Base-by-base conservation (phyloP, 2,329 filamentous ascomycete genomes). In the Raffaelea ambrosiae region DNA sequence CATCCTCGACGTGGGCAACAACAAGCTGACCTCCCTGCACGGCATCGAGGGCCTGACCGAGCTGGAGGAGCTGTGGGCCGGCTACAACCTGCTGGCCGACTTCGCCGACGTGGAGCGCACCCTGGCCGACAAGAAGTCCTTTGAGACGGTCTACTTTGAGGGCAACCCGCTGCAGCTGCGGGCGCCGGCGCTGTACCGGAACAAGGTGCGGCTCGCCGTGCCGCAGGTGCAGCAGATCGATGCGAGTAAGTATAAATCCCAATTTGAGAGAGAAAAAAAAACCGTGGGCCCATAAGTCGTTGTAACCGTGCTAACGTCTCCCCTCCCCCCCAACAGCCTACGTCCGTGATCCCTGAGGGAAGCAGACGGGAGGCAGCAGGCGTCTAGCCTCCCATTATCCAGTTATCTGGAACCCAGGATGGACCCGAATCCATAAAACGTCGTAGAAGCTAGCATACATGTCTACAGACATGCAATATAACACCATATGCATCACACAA, bases 141-240 rank as follows among this genome's bases (percentile, higher is more conserved):
- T 97, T 56, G 81, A 83, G 51, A 96, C 93, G 1, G 91, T 98
- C 11, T 98, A 98, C 63, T 94, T 98, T 55, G 93, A 98, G 63
- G 90, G 89, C 1, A 96, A 95, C 59, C 91, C 90, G 22, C 65
- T 98, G 57, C 93, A 98, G 68, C 73, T 81, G 51, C 77, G 76
- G 47, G 80, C 78, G 4, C 86, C 86, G n/a, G 86, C 87, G 1
- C 67, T 96, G 52, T 98, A 98, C 66, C 75, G 93, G 59, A 97
- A 96, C 68, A 98, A 98, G 69, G 81, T 98, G 40, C 77, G 84
- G 50, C 68, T 98, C 63, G 86, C 89, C 31, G 66, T 98, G 65
- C 93, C 93, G 49, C 85, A 93, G 64, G 71, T 98, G 46, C 79
- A 79, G 62, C 90, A 98, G 71, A 96, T 98, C 63, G 93, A 98